Percentiles rank a stretch among this genome's conserved stretches.
Evolutionary conservation across 352 stramenopile genomes (phyloP).

Genomic region (Phytopythium chamaehyphon): DNA sequence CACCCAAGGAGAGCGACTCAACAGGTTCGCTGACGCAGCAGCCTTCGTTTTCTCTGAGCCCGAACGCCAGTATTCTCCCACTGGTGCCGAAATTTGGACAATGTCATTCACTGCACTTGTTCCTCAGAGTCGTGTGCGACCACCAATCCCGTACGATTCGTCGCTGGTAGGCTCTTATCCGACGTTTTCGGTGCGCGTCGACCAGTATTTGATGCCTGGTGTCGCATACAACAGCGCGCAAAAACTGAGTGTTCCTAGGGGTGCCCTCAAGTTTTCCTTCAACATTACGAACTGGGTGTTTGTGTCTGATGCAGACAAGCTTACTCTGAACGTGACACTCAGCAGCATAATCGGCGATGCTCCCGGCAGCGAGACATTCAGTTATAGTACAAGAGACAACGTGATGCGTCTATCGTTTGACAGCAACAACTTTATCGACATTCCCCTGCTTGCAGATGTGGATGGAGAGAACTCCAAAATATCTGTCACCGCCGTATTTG

Average conservation of each 20-base stretch:
- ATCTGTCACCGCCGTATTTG: constrained; percentile 1
- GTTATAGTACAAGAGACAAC: not conserved
- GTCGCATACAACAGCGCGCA: constrained; percentile 6
- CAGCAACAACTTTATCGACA: constrained; percentile 8
- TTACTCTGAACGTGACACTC: constrained; percentile 18
- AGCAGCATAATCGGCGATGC: constrained; percentile 3
- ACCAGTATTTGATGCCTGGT: constrained; percentile 13
- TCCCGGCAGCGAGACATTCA: not conserved
- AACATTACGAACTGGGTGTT: constrained; percentile 18
- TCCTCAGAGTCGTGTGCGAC: constrained; percentile 9
- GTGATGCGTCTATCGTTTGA: constrained; percentile 5
- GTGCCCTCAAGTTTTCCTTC: constrained; percentile 21
- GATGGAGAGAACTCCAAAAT: constrained; percentile 7
- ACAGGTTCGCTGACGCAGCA: constrained; percentile 8
- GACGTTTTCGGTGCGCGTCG: constrained; percentile 11
- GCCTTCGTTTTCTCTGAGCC: constrained; percentile 13
- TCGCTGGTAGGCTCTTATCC: not conserved
- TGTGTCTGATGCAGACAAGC: constrained; percentile 2
- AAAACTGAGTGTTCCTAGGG: constrained; percentile 8
- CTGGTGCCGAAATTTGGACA: constrained; percentile 7
- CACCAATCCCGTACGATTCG: constrained; percentile 12
- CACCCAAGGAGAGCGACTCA: not conserved
- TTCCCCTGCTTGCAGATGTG: constrained; percentile 14
- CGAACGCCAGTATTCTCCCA: not conserved
- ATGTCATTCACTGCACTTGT: constrained; percentile 14